Evolutionary conservation across 495 filamentous ascomycete species (phyloP).

Genomic region (Cercophora scortea): DNA sequence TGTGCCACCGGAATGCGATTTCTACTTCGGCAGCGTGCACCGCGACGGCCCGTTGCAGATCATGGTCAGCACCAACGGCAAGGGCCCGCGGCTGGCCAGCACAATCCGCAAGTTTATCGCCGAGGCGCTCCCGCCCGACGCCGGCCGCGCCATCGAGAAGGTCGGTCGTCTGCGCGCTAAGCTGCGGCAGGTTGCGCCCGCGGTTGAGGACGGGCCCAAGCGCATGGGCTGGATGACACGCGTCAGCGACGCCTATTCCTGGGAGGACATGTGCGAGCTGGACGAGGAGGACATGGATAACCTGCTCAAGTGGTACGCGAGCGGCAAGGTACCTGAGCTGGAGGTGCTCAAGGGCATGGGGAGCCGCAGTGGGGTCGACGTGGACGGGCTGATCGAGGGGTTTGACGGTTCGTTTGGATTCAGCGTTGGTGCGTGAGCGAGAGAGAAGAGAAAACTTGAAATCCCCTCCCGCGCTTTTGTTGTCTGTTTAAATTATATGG

Average conservation of each 20-base stretch:
- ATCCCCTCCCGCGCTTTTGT: too few relatives aligned
- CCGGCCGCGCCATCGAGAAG: slow-evolving; percentile 74
- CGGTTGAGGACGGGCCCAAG: slow-evolving; percentile 66
- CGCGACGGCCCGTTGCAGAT: slow-evolving; percentile 92
- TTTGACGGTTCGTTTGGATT: slow-evolving; percentile 56
- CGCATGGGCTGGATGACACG: slow-evolving; percentile 94
- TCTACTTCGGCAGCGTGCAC: slow-evolving; percentile 95
- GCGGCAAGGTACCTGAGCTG: slow-evolving; percentile 39
- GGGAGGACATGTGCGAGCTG: slow-evolving; percentile 82
- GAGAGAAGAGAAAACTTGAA: too few relatives aligned
- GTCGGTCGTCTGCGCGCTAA: slow-evolving; percentile 74
- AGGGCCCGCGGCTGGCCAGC: slow-evolving; percentile 85
- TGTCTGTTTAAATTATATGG: too few relatives aligned
- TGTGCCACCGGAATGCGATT: slow-evolving; percentile 94
- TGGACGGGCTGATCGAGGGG: slow-evolving; percentile 1
- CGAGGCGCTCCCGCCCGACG: slow-evolving; percentile 60
- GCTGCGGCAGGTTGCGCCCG: slow-evolving; percentile 69
- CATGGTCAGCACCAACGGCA: slow-evolving; percentile 98
- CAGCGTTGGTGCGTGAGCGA: slow-evolving; percentile 45
- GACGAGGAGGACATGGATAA: slow-evolving; percentile 75
- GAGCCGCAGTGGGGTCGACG: slow-evolving; percentile 37
- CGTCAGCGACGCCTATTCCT: slow-evolving; percentile 79
- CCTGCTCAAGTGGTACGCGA: slow-evolving; percentile 61
- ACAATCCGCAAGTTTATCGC: slow-evolving; percentile 81
- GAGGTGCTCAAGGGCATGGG: slow-evolving; percentile 43